These are phyloP conservation scores for Kodamaea kakaduensis DNA, from an alignment of 805 yeast genomes.

Conservation along the genomic window DNA sequence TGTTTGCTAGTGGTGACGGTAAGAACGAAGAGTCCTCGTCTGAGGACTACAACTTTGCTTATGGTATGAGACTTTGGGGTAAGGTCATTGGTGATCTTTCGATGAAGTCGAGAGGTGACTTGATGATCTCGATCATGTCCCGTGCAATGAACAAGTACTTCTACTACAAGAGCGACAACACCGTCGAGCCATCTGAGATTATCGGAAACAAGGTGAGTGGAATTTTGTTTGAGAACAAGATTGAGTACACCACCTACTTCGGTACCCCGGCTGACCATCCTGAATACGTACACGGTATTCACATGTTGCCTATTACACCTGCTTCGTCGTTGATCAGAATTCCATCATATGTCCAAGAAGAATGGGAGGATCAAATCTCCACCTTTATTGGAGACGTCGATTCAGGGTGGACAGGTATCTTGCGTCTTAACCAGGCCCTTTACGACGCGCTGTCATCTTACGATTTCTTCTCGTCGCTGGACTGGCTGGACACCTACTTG, in stretches of 20 bases:
- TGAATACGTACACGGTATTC: constrained; percentile 24
- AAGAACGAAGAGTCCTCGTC: constrained; percentile 22
- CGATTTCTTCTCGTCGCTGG: constrained; percentile 34
- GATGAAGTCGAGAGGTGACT: constrained; percentile 24
- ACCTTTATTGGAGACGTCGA: constrained; percentile 38
- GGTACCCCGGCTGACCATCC: constrained; percentile 17
- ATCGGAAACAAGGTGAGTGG: constrained; percentile 22
- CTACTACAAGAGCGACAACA: constrained; percentile 17
- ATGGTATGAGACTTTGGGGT: constrained; percentile 27
- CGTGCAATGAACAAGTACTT: constrained; percentile 21
- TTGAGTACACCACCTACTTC: constrained; percentile 22
- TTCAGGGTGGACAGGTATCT: constrained; percentile 64
- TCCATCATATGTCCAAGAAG: constrained; percentile 18
- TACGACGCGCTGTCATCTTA: constrained; percentile 40
- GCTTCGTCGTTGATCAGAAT: constrained; percentile 20
- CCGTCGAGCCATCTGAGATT: constrained; percentile 14
- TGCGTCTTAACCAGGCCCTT: constrained; percentile 43
- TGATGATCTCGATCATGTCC: constrained; percentile 21
- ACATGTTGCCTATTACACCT: constrained; percentile 25
- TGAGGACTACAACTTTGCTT: constrained; percentile 24
- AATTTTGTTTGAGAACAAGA: constrained; percentile 22
- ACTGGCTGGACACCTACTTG: constrained; percentile 36
- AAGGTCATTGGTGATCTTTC: constrained; percentile 17
- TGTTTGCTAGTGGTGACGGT: constrained; percentile 19
- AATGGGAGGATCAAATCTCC: constrained; percentile 20